These are phyloP conservation scores for Daedaleopsis nitida DNA, from an alignment of 768 basidiomycete species.

Conservation along the genomic window DNA sequence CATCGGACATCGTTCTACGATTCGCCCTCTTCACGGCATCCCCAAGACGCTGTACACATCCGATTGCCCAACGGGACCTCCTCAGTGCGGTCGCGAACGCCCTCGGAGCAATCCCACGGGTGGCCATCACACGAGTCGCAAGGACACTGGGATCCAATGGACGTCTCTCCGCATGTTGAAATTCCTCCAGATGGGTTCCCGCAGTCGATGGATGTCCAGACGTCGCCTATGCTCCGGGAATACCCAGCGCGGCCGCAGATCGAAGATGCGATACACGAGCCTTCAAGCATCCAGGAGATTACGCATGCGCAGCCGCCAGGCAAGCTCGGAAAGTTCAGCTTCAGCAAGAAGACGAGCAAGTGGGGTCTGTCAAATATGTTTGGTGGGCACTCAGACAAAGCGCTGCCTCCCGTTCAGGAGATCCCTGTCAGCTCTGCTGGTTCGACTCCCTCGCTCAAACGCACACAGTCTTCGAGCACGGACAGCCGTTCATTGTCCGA, in stretches of 20 bases:
- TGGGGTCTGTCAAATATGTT: slow-evolving; percentile 69
- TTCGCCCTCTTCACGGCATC: slow-evolving; percentile 29
- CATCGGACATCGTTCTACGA: slow-evolving; percentile 58
- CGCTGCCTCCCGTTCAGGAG: slow-evolving; percentile 75
- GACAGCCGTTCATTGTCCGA: slow-evolving; percentile 70
- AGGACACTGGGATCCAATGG: slow-evolving; percentile 58
- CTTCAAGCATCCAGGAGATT: slow-evolving; percentile 28
- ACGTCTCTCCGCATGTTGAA: slow-evolving; percentile 55
- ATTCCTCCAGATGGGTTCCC: slow-evolving; percentile 41
- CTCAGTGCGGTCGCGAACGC: slow-evolving; percentile 21
- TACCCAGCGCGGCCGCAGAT: slow-evolving; percentile 46
- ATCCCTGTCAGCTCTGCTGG: slow-evolving; percentile 52
- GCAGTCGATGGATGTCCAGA: slow-evolving; percentile 53
- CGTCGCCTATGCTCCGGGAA: slow-evolving; percentile 55
- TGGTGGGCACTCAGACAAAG: slow-evolving; percentile 62
- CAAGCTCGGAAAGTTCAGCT: slow-evolving; percentile 59
- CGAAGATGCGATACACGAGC: slow-evolving; percentile 40
- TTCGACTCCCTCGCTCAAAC: slow-evolving; percentile 71
- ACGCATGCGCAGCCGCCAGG: slow-evolving; percentile 33
- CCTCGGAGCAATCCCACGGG: slow-evolving; percentile 24
- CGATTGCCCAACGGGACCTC: slow-evolving; percentile 11
- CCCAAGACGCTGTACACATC: slow-evolving; percentile 28
- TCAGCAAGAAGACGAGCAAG: slow-evolving; percentile 70
- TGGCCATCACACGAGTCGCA: slow-evolving; percentile 27
- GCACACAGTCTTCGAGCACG: slow-evolving; percentile 76